Conservation (phyloP, 140 eudicot species). For the Flaveria floridana region DNA sequence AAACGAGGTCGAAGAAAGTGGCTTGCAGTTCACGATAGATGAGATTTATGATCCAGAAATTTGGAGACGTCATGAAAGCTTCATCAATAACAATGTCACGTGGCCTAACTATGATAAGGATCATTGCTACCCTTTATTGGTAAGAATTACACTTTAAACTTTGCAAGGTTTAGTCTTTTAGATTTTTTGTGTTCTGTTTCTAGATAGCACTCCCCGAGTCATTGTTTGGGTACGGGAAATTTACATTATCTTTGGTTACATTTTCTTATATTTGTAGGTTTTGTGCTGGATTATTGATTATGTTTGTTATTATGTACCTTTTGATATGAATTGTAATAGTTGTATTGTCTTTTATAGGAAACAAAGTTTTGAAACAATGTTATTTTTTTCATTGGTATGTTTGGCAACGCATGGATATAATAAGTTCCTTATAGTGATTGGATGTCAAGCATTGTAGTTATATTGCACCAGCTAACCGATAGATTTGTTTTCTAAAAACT, state of each 20-base stretch:
- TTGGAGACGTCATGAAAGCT: slow-evolving; percentile 70
- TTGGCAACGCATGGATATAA: not conserved
- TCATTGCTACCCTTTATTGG: slow-evolving; percentile 88
- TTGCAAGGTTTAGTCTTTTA: slow-evolving; percentile 7
- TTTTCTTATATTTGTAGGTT: not conserved
- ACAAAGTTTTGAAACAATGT: not conserved
- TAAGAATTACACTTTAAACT: slow-evolving; percentile 53
- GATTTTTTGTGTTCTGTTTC: not conserved
- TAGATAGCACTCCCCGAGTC: not conserved
- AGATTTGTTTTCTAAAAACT: too few species aligned
- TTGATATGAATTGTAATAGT: not conserved
- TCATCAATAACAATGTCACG: slow-evolving; percentile 36
- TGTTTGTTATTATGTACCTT: not conserved
- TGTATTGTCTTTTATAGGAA: not conserved
- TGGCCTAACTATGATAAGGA: slow-evolving; percentile 93
- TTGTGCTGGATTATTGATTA: not conserved
- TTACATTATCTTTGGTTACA: not conserved
- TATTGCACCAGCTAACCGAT: not conserved
- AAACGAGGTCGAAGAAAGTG: slow-evolving; percentile 54
- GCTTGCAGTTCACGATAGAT: slow-evolving; percentile 58
- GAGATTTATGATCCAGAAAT: slow-evolving; percentile 71
- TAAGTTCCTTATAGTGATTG: not conserved
- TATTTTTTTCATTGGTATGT: too few species aligned
- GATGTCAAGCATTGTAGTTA: not conserved
- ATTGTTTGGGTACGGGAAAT: not conserved